phyloP scores from a whole-genome alignment of 371 early-diverging fungal species.

The Syncephalis fuscata region DNA sequence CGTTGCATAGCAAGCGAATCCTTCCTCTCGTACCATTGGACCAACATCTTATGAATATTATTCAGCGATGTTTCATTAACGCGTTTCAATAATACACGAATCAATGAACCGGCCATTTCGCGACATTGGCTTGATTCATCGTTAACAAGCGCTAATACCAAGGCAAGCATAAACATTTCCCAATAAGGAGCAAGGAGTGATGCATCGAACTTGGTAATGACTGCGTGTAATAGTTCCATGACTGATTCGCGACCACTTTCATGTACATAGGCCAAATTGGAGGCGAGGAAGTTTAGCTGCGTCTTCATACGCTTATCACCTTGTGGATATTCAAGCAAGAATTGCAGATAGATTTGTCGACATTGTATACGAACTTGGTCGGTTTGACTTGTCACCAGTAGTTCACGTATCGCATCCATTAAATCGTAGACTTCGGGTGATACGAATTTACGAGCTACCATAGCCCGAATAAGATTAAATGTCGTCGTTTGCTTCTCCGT shows the following conservation, averaged over 20 bases:
- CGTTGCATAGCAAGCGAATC: conserved; percentile 40
- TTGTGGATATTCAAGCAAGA: conserved; percentile 88
- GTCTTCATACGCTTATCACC: conserved; percentile 57
- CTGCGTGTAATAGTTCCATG: conserved; percentile 61
- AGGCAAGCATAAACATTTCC: conserved; percentile 67
- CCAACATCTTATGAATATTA: conserved; percentile 36
- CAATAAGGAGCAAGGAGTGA: conserved; percentile 50
- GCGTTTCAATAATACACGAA: conserved; percentile 43
- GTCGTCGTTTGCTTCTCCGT: conserved; percentile 67
- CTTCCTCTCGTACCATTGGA: conserved; percentile 50
- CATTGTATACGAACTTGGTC: conserved; percentile 64
- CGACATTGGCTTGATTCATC: conserved; percentile 84
- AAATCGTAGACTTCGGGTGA: conserved; percentile 82
- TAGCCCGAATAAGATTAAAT: conserved; percentile 70
- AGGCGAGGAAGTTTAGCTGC: conserved; percentile 69
- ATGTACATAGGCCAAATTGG: conserved; percentile 74
- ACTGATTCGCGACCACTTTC: conserved; percentile 83
- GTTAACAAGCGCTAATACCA: conserved; percentile 70
- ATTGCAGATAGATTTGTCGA: conserved; percentile 64
- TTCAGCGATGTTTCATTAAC: conserved; percentile 29
- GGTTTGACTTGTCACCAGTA: conserved; percentile 77
- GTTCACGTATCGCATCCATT: conserved; percentile 55
- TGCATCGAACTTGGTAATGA: conserved; percentile 61
- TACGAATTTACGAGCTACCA: conserved; percentile 69
- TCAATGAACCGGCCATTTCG: conserved; percentile 62